Base-by-base conservation (phyloP, 2,329 filamentous ascomycete species). In the Esteya vermicola region DNA sequence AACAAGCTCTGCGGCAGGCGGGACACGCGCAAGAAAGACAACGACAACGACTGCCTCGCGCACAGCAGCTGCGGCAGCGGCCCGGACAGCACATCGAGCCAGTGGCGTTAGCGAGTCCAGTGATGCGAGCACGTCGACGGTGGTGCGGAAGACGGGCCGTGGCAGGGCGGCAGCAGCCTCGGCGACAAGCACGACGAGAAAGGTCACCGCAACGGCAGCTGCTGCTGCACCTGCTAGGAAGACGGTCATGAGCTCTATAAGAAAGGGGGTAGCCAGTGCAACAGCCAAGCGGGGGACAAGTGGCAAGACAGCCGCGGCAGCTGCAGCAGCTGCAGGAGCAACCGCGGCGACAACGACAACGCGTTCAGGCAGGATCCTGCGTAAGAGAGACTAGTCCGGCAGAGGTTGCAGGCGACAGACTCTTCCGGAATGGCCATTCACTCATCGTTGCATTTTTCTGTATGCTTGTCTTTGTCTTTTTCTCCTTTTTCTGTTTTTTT, bases 41-140 rank as follows among this genome's bases (percentile, higher is more conserved):
- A 52, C 59, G 26, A 52, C 59, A 1, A 45, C 58, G 20, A 50
- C 63, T 18, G 50, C 53, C 9, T 28, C 35, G 13, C 35, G 35
- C n/a, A n/a, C n/a, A 3, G 21, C 35, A 14, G 49, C 58, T n/a
- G 48, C 58, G n/a, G 60, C 36, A 13, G 32, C 40, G 3, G 20
- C 68, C 26, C 65, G 67, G 43, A 67, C 62, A 27, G 61, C 60
- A 41, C 64, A 68, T 45, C 67, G 72, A 54, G 57, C 62, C 51
- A 82, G 78, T 50, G 67, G 61, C 48, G 65, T 63, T 41, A 81
- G 77, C 53, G 76, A 76, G 52, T 65, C 70, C 14, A 81, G 76
- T 49, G 73, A 79, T 41, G 65, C 61, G 6, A 83, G 77, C 55
- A 71, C 70, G 13, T 70, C 72, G 8, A 82, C 79, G 0, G 74